Evolutionary conservation across 164 flowering plant species (phyloP).

Genomic region (Magnolia kwangsiensis): DNA sequence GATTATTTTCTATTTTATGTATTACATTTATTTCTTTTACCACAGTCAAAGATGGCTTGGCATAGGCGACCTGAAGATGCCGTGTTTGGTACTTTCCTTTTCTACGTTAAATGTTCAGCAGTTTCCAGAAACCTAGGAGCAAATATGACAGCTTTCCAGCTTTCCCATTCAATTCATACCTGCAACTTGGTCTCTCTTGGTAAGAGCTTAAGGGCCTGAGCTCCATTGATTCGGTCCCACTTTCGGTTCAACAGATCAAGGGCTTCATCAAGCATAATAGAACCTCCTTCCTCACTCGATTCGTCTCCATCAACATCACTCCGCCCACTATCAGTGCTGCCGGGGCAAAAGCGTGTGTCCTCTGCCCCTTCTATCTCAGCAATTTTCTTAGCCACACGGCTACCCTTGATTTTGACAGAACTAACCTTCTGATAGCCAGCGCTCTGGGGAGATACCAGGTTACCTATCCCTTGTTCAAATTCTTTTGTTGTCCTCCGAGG

Average conservation of each 20-base stretch:
- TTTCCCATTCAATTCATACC: slow-evolving; percentile 38
- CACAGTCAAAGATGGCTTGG: too few species aligned
- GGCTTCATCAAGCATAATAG: slow-evolving; percentile 89
- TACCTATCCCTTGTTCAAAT: slow-evolving; percentile 66
- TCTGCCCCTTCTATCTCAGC: slow-evolving; percentile 94
- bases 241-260: slow-evolving; percentile 76
- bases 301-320: slow-evolving; percentile 95
- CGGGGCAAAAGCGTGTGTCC: slow-evolving; percentile 49
- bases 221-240: slow-evolving; percentile 97
- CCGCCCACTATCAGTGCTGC: slow-evolving; percentile 80
- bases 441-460: slow-evolving; percentile 45
- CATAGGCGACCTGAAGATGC: too few species aligned
- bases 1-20: too few species aligned
- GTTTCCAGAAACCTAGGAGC: background rate
- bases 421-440: slow-evolving; percentile 39
- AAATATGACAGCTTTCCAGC: background rate
- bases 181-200: slow-evolving; percentile 89
- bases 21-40: too few species aligned
- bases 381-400: slow-evolving; percentile 65
- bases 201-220: slow-evolving; percentile 88
- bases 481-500: slow-evolving; percentile 77
- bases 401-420: slow-evolving; percentile 44
- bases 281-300: slow-evolving; percentile 55
- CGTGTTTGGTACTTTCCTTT: too few species aligned
- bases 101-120: too few species aligned